Conservation (phyloP, 768 basidiomycete species). For the Boletus rufocinnamomeus region DNA sequence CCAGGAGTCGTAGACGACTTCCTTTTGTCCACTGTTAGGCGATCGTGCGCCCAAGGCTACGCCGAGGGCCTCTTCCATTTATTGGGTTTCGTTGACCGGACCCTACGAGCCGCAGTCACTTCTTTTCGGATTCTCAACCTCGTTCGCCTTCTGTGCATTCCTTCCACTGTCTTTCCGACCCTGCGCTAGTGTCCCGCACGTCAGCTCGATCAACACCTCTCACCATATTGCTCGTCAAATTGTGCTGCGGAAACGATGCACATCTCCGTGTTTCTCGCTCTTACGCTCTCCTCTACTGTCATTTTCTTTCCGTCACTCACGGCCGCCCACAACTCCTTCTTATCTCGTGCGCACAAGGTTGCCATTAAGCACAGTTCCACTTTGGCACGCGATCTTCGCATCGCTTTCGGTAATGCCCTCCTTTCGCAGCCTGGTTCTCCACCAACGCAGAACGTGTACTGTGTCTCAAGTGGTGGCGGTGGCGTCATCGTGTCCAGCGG, state of each 20-base stretch:
- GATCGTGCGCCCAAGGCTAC: constrained; percentile 20
- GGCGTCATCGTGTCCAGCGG: constrained; percentile 24
- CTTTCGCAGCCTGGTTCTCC: constrained; percentile 40
- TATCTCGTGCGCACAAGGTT: constrained; percentile 50
- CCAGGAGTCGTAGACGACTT: constrained; percentile 12
- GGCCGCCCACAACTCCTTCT: constrained; percentile 34
- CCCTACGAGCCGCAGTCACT: constrained; percentile 7
- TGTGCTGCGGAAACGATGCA: constrained; percentile 27
- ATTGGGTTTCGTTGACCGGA: constrained; percentile 28
- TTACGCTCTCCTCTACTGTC: constrained; percentile 34
- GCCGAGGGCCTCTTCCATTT: constrained; percentile 19
- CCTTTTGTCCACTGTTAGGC: constrained; percentile 2
- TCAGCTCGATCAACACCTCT: not conserved
- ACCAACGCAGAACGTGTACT: constrained; percentile 37
- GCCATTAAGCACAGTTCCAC: constrained; percentile 60
- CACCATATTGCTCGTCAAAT: constrained; percentile 1
- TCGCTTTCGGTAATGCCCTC: constrained; percentile 59
- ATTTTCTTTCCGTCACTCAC: constrained; percentile 26
- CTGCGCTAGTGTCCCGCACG: not conserved
- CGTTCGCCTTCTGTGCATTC: not conserved
- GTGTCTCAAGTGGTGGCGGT: constrained; percentile 31
- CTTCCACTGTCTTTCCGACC: not conserved
- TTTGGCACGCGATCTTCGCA: constrained; percentile 68
- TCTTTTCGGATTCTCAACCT: constrained; percentile 19
- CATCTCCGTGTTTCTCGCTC: constrained; percentile 30